A percentile compares a stretch with the other conserved stretches of the same genome.
phyloP scores from a whole-genome alignment of 2,329 filamentous ascomycete genomes.

The Karstenula rhodostoma region DNA sequence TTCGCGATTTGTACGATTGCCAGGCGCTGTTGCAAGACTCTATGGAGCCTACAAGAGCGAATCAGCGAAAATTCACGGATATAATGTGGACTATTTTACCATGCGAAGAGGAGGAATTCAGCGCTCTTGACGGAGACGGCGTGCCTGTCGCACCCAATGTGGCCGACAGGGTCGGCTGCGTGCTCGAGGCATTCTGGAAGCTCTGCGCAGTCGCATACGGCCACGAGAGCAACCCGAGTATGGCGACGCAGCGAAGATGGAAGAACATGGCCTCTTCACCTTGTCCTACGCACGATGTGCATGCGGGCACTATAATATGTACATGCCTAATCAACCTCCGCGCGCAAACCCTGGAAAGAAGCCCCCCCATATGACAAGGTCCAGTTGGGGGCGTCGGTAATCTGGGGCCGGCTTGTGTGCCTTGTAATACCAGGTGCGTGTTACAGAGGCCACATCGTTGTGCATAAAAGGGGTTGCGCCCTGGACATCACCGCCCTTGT shows the following conservation, averaged over 20 bases:
- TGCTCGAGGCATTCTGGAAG: neutral
- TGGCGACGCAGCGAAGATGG: slow-evolving; percentile 6
- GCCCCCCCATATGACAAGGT: neutral
- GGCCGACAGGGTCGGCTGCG: neutral
- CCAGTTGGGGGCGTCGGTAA: neutral
- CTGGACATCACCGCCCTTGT: neutral
- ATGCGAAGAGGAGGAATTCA: slow-evolving; percentile 3
- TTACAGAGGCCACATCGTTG: neutral
- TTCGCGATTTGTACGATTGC: slow-evolving; percentile 3
- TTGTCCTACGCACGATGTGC: neutral
- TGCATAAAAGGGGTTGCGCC: slow-evolving; percentile 4
- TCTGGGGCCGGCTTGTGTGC: neutral
- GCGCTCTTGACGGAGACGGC: neutral
- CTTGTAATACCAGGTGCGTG: neutral
- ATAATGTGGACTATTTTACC: neutral
- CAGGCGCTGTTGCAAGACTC: slow-evolving; percentile 7
- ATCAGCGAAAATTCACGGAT: neutral
- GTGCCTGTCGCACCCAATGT: neutral
- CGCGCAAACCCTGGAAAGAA: neutral
- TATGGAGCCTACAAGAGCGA: neutral
- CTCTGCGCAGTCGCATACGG: neutral
- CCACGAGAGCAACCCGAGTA: neutral
- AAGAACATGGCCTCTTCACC: slow-evolving; percentile 10
- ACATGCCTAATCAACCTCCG: neutral
- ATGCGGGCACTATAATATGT: neutral